These are phyloP conservation scores for Penicillium sp. DNA, from an alignment of 2,329 filamentous ascomycete species.

Conservation along the genomic window DNA sequence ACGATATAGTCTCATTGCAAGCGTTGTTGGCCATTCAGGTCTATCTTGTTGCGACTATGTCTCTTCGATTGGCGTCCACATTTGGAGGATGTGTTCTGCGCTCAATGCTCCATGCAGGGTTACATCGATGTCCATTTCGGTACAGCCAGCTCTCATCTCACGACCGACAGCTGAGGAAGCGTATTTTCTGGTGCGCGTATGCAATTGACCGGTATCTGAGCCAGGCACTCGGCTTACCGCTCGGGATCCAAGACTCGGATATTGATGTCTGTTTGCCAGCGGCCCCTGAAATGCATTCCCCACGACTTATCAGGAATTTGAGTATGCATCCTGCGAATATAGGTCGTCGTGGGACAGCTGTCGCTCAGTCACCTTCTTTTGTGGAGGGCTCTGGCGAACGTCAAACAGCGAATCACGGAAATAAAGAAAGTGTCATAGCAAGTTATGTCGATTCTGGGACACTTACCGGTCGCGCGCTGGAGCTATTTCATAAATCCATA, in stretches of 20 bases:
- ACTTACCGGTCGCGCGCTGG: conserved; percentile 41
- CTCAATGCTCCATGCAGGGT: conserved; percentile 51
- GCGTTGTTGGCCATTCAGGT: conserved; percentile 51
- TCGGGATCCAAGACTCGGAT: conserved; percentile 45
- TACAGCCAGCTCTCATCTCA: conserved; percentile 48
- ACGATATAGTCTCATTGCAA: conserved; percentile 50
- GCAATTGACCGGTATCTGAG: conserved; percentile 45
- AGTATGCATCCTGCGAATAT: not conserved
- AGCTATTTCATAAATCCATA: conserved; percentile 45
- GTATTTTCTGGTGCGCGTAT: conserved; percentile 46
- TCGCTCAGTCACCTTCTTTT: not conserved
- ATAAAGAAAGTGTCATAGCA: conserved; percentile 36
- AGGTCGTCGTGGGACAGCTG: not conserved
- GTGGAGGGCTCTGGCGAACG: not conserved
- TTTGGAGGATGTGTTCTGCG: conserved; percentile 50
- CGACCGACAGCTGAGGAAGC: conserved; percentile 42
- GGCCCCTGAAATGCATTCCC: conserved; percentile 42
- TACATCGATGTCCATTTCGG: conserved; percentile 54
- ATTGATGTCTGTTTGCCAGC: conserved; percentile 50
- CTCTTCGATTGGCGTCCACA: conserved; percentile 50
- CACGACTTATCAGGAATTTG: conserved; percentile 7
- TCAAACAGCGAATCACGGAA: conserved; percentile 14
- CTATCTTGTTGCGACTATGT: conserved; percentile 51
- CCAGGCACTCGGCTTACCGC: conserved; percentile 40
- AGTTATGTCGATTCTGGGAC: conserved; percentile 43